Base-by-base conservation (phyloP, 2,329 filamentous ascomycete genomes). In the Fusarium azukiicola region DNA sequence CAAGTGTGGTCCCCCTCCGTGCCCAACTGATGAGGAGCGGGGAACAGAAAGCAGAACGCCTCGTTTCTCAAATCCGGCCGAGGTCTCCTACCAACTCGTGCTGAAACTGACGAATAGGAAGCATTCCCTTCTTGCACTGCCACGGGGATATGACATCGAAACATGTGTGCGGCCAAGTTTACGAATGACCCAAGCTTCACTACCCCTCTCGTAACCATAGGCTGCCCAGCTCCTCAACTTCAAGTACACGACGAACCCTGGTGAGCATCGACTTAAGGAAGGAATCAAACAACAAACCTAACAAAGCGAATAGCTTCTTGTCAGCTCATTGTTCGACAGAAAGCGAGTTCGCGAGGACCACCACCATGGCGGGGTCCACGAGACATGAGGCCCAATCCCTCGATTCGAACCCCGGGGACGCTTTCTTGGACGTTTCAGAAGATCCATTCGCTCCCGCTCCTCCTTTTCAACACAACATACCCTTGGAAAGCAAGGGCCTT, bases 31-130 rank as follows among this genome's bases (percentile, higher is more conserved):
- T 63, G 14, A 63, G 14, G 9, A 38, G 32, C 56, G 56, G 56
- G 14, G 56, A 21, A 21, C 38, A 32, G n/a, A 61, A 61, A 4
- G 6, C n/a, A 21, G 21, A 17, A 19, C 21, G 56, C 36, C 56
- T 61, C 38, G 36, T 63, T 32, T 63, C 19, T 63, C 36, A 23
- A 42, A 63, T 63, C 56, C 38, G 36, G 56, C 56, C 40, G 56
- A 63, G 36, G 56, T 36, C 56, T 42, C 56, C 56, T 13, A 19
- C 36, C 56, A 63, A 27, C 5, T 27, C 40, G n/a, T 23, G 14
- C 56, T 63, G 14, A n/a, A 27, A 42, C 10, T 42, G 16, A 42
- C 56, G 56, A 23, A 63, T 63, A 42, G 56, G 36, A 38, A 4
- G 9, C 5, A 16, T 8, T 17, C 17, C 4, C 6, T 38, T 6